Conservation (phyloP, 2,329 filamentous ascomycete genomes). For the Calonectria leucothoes region DNA sequence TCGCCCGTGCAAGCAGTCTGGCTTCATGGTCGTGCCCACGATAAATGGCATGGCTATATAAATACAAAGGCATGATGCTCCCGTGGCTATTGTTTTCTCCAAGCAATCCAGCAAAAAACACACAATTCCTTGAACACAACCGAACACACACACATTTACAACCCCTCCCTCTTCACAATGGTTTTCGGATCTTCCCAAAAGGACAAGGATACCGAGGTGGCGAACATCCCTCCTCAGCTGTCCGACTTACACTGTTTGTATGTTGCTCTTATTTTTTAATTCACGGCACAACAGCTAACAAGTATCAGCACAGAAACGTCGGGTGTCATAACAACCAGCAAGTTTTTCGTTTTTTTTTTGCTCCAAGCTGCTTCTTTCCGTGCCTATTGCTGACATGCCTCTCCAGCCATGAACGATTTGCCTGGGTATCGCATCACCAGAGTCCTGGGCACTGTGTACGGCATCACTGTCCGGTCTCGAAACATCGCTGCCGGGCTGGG, state of each 20-base stretch:
- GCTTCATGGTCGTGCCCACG: not conserved
- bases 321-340: conserved; percentile 68
- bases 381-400: not conserved
- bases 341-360: too few species aligned
- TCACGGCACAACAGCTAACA: not conserved
- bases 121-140: not conserved
- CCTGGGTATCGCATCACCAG: conserved; percentile 69
- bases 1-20: not conserved
- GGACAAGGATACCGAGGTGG: conserved; percentile 43
- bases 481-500: conserved; percentile 68
- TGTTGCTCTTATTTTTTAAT: not conserved
- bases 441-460: conserved; percentile 69
- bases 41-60: not conserved
- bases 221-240: conserved; percentile 52
- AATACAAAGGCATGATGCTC: not conserved
- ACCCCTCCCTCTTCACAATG: conserved; percentile 35
- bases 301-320: conserved; percentile 65
- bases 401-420: conserved; percentile 68
- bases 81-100: not conserved
- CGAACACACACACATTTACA: not conserved
- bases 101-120: not conserved
- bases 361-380: too few species aligned
- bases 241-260: conserved; percentile 64
- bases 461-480: conserved; percentile 66
- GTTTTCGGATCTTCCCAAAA: conserved; percentile 37